Evolutionary conservation across 805 yeast genomes (phyloP).

Genomic region (Yamadazyma endophytica): DNA sequence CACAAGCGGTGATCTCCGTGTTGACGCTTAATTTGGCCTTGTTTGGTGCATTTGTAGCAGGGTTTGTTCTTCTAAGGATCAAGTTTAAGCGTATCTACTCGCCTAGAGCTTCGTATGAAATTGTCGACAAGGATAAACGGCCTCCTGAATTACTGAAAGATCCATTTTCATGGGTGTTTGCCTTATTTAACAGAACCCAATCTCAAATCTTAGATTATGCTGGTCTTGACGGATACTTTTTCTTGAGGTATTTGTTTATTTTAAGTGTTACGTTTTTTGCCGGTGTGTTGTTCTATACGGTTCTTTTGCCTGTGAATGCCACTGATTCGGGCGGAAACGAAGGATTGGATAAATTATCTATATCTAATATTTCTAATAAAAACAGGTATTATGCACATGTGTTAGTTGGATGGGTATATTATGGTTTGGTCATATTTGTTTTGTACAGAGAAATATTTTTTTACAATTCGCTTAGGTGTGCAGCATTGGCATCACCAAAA

Average conservation of each 20-base stretch:
- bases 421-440: slow-evolving; percentile 63
- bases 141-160: slow-evolving; percentile 76
- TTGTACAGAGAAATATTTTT: slow-evolving; percentile 80
- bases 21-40: slow-evolving; percentile 63
- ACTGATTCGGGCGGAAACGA: slow-evolving; percentile 52
- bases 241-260: slow-evolving; percentile 68
- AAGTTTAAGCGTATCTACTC: slow-evolving; percentile 72
- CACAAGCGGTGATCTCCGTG: slow-evolving; percentile 72
- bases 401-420: slow-evolving; percentile 74
- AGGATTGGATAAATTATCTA: slow-evolving; percentile 76
- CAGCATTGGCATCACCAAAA: slow-evolving; percentile 74
- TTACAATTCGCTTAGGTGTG: slow-evolving; percentile 72
- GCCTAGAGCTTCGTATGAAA: slow-evolving; percentile 67
- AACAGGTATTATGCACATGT: slow-evolving; percentile 84
- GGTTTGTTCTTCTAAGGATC: slow-evolving; percentile 65
- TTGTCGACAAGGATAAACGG: slow-evolving; percentile 54
- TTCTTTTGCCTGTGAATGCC: slow-evolving; percentile 83
- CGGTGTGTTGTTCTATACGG: slow-evolving; percentile 53
- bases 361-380: slow-evolving; percentile 61
- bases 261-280: slow-evolving; percentile 44
- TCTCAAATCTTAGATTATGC: slow-evolving; percentile 77
- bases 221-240: slow-evolving; percentile 93
- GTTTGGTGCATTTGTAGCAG: slow-evolving; percentile 55
- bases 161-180: slow-evolving; percentile 63
- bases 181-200: slow-evolving; percentile 63